Conservation (phyloP, 805 yeast species). For the Metschnikowia vanudenii region DNA sequence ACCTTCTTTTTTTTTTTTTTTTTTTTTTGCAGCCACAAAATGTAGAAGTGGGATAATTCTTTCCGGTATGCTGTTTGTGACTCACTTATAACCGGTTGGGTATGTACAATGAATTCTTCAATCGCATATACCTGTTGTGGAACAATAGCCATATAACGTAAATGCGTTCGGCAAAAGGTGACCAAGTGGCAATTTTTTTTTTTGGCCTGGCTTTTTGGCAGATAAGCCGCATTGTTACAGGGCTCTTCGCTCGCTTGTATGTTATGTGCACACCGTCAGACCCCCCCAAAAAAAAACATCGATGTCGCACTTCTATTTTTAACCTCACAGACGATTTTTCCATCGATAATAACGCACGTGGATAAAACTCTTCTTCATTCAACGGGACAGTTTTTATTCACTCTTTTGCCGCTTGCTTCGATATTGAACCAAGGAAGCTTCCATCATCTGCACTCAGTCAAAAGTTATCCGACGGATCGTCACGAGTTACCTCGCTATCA, state of each 20-base stretch:
- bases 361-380: neutral
- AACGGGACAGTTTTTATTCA: neutral
- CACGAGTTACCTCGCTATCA: neutral
- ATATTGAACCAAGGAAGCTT: neutral
- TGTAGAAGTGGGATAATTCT: no score
- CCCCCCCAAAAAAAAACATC: slow-evolving; percentile 2
- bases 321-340: neutral
- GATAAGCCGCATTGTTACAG: neutral
- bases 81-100: no score
- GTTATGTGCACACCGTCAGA: neutral
- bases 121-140: no score
- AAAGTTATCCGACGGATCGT: neutral
- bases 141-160: no score
- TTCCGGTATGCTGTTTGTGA: no score
- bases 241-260: slow-evolving; percentile 1
- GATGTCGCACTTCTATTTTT: slow-evolving; percentile 15
- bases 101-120: no score
- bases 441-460: neutral
- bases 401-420: neutral
- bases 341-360: slow-evolving; percentile 2
- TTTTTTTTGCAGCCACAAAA: no score
- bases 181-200: neutral
- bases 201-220: neutral
- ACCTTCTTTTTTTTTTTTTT: no score
- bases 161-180: no score